Evolutionary conservation across 179 eudicot genomes (phyloP).

Genomic region (Nepenthes alata): DNA sequence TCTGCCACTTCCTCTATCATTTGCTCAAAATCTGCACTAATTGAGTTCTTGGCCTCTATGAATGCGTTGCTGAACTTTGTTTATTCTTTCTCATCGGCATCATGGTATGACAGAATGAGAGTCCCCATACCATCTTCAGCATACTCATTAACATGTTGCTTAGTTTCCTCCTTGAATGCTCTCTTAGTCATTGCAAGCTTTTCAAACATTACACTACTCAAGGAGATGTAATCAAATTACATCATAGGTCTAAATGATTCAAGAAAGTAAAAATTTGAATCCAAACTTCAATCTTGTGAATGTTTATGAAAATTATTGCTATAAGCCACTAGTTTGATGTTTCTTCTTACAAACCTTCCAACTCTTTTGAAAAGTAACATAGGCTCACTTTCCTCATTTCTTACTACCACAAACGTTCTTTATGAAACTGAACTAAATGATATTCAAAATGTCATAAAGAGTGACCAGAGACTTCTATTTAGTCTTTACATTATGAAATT

Average conservation of each 20-base stretch:
- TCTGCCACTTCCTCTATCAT: constrained; percentile 37
- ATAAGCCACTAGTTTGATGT: too few species aligned
- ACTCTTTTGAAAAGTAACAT: constrained; percentile 59
- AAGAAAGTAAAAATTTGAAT: too few species aligned
- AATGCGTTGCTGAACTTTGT: constrained; percentile 26
- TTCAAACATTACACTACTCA: constrained; percentile 50
- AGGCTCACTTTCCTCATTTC: constrained; percentile 36
- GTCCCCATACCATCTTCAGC: constrained; percentile 61
- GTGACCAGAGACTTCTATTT: too few species aligned
- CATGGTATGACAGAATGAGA: constrained; percentile 47
- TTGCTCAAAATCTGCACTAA: constrained; percentile 35
- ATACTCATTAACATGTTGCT: constrained; percentile 38
- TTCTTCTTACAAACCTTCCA: constrained; percentile 37
- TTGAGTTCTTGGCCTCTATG: constrained; percentile 33
- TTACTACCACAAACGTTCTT: constrained; percentile 58
- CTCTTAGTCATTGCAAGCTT: constrained; percentile 37
- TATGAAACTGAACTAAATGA: constrained; percentile 50
- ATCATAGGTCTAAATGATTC: too few species aligned
- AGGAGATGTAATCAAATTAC: neutral
- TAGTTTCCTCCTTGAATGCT: constrained; percentile 35
- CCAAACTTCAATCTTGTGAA: too few species aligned
- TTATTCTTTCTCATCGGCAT: constrained; percentile 37
- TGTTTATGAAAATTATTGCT: too few species aligned
- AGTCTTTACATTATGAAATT: too few species aligned
- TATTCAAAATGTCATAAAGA: constrained; percentile 16